These are phyloP conservation scores for Cornus suecica DNA, from an alignment of 148 eudicot species.

Conservation along the genomic window DNA sequence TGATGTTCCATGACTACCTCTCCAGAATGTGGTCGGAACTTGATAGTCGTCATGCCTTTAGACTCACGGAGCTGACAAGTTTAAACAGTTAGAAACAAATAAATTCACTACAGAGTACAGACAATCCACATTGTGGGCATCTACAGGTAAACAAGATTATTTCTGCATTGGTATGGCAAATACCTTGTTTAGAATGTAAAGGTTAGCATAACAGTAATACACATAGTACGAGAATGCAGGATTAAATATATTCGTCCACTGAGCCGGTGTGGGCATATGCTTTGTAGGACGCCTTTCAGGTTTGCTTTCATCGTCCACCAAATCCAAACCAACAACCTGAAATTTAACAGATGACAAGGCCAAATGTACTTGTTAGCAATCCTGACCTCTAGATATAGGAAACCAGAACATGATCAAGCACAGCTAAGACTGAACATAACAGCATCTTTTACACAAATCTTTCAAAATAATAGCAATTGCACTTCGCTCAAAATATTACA, in stretches of 20 bases:
- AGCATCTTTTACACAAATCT: neutral
- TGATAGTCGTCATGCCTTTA: constrained; percentile 94
- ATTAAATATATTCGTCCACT: constrained; percentile 95
- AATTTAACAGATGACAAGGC: constrained; percentile 4
- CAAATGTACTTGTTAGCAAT: neutral
- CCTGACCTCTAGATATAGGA: neutral
- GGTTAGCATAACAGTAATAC: constrained; percentile 97
- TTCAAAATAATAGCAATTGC: neutral
- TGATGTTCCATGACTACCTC: constrained; percentile 51
- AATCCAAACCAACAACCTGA: constrained; percentile 94
- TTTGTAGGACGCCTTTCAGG: constrained; percentile 99
- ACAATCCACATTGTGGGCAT: neutral
- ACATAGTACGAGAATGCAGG: constrained; percentile 92
- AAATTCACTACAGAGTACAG: neutral
- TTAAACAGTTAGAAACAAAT: neutral
- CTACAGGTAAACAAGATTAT: neutral
- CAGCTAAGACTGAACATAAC: neutral
- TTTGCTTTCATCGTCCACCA: constrained; percentile 98
- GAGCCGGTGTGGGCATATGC: constrained; percentile 96
- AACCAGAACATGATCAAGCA: constrained; percentile 1
- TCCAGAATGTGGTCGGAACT: constrained; percentile 95
- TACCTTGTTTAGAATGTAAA: constrained; percentile 95
- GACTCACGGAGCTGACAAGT: constrained; percentile 91
- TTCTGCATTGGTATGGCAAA: neutral
- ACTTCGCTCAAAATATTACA: neutral